A percentile compares a stretch with the other conserved stretches of the same genome.
Evolutionary conservation across 495 filamentous ascomycete genomes (phyloP).

Genomic region (Talaromyces adpressus): DNA sequence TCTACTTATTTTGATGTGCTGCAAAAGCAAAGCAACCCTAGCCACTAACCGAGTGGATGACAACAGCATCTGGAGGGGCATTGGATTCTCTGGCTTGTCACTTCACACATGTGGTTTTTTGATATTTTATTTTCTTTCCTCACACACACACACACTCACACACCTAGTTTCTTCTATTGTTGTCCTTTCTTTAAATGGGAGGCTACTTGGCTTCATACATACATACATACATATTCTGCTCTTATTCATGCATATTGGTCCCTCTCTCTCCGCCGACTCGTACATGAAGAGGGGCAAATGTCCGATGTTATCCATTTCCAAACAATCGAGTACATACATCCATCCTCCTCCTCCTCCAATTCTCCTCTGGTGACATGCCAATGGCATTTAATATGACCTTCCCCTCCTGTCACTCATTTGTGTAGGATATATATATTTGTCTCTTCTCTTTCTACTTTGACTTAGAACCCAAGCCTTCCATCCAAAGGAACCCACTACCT

Average conservation of each 20-base stretch:
- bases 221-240: slow-evolving; percentile 9
- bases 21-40: slow-evolving; percentile 18
- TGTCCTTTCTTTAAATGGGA: neutral
- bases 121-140: slow-evolving; percentile 9
- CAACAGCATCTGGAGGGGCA: slow-evolving; percentile 21
- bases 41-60: slow-evolving; percentile 30
- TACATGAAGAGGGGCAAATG: slow-evolving; percentile 5
- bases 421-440: slow-evolving; percentile 6
- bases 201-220: slow-evolving; percentile 2
- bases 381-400: slow-evolving; percentile 8
- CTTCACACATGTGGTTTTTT: slow-evolving; percentile 14
- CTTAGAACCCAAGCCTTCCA: neutral
- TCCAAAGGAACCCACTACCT: neutral
- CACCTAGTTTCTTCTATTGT: neutral
- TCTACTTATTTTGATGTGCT: slow-evolving; percentile 10
- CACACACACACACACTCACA: neutral
- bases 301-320: slow-evolving; percentile 3
- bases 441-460: neutral
- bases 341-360: neutral
- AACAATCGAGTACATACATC: neutral
- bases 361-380: neutral
- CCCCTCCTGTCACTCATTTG: slow-evolving; percentile 8
- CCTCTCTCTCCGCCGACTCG: neutral
- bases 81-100: slow-evolving; percentile 6
- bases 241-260: neutral